These are phyloP conservation scores for Malassezia nana DNA, from an alignment of 1,284 basidiomycete genomes.

Conservation along the genomic window DNA sequence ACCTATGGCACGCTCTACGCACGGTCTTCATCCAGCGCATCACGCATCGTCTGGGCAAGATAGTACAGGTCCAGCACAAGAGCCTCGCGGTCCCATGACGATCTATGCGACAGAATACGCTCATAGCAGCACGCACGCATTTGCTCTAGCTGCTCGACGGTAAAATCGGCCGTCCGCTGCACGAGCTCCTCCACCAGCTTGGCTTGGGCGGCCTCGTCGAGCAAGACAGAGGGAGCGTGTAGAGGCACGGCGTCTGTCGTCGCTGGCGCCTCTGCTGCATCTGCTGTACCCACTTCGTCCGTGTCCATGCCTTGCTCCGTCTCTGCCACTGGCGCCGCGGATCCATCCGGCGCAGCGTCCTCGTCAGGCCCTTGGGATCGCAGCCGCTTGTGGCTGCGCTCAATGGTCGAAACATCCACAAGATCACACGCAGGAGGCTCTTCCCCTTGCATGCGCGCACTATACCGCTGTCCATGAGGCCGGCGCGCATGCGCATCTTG, in stretches of 20 bases:
- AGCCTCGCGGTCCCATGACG: slow-evolving; percentile 68
- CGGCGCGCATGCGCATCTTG: slow-evolving; percentile 26
- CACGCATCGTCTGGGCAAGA: slow-evolving; percentile 11
- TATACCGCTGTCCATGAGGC: slow-evolving; percentile 29
- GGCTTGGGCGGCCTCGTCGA: slow-evolving; percentile 12
- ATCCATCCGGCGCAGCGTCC: not conserved
- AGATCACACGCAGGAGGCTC: slow-evolving; percentile 54
- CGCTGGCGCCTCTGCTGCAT: not conserved
- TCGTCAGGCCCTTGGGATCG: slow-evolving; percentile 14
- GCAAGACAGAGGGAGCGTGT: slow-evolving; percentile 21
- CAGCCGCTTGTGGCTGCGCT: slow-evolving; percentile 25
- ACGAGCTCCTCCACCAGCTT: slow-evolving; percentile 20
- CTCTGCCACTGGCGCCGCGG: not conserved
- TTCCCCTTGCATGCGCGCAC: slow-evolving; percentile 61
- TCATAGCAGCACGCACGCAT: slow-evolving; percentile 73
- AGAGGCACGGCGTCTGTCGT: not conserved
- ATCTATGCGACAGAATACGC: slow-evolving; percentile 66
- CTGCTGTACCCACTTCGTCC: not conserved
- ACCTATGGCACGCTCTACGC: not conserved
- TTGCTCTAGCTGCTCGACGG: slow-evolving; percentile 81
- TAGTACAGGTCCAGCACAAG: slow-evolving; percentile 52
- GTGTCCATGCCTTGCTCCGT: not conserved
- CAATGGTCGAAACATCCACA: slow-evolving; percentile 22
- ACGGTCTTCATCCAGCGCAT: not conserved
- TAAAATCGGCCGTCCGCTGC: slow-evolving; percentile 21